phyloP scores from a whole-genome alignment of 2,329 filamentous ascomycete species.

The Huntiella savannae region DNA sequence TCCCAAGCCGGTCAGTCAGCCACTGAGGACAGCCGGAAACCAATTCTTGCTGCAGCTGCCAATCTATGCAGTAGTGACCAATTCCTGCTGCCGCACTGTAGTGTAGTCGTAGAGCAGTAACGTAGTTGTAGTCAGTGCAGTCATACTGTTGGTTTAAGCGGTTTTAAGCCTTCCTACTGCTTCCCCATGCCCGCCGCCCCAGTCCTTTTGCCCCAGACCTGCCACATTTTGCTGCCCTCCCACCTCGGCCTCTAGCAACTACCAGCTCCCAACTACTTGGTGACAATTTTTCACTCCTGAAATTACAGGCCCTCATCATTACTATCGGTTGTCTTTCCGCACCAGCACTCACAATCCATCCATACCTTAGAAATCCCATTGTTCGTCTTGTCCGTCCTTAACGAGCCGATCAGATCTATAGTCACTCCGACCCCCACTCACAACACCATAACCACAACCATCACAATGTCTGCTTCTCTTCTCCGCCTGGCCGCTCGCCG shows the following conservation, averaged over 20 bases:
- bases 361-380: constrained; percentile 8
- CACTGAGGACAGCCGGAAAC: constrained; percentile 3
- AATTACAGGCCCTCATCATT: constrained; percentile 11
- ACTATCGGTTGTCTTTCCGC: constrained; percentile 3
- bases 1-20: neutral
- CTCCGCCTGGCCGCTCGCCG: constrained; percentile 54
- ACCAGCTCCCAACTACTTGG: neutral
- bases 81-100: no score
- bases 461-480: constrained; percentile 45
- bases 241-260: neutral
- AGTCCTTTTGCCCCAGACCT: neutral
- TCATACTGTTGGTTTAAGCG: no score
- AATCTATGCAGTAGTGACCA: neutral
- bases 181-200: neutral
- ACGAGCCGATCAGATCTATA: constrained; percentile 9
- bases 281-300: constrained; percentile 11
- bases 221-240: neutral
- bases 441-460: constrained; percentile 11
- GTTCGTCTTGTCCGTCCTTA: neutral
- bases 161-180: no score
- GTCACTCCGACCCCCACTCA: constrained; percentile 16
- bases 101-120: no score
- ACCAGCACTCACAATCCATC: constrained; percentile 7
- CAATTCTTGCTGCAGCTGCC: neutral
- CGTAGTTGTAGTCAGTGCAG: no score